Evolutionary conservation across 2,329 filamentous ascomycete genomes (phyloP).

Genomic region (Berkeleyomyces rouxiae): DNA sequence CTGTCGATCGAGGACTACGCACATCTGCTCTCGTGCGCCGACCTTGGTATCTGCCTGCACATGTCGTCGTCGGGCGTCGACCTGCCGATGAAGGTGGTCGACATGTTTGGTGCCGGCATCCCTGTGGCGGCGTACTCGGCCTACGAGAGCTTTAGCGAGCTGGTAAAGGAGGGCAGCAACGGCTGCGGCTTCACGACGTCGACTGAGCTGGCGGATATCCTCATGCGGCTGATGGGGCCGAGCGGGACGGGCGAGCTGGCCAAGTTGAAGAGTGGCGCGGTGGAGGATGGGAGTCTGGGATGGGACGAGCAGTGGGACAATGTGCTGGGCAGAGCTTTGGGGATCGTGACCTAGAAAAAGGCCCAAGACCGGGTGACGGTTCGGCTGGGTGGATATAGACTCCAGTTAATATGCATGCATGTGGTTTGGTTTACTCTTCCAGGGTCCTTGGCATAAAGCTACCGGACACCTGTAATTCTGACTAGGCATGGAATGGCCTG

Average conservation of each 20-base stretch:
- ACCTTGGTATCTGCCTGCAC: slow-evolving; percentile 81
- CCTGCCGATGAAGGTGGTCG: slow-evolving; percentile 96
- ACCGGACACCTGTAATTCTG: background rate
- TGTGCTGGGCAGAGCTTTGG: slow-evolving; percentile 58
- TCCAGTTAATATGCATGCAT: background rate
- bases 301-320: slow-evolving; percentile 93
- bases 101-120: slow-evolving; percentile 92
- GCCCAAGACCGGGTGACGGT: background rate
- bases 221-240: slow-evolving; percentile 47
- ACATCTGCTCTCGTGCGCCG: slow-evolving; percentile 62
- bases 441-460: background rate
- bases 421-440: background rate
- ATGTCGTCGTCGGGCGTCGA: slow-evolving; percentile 90
- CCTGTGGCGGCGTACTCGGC: slow-evolving; percentile 75
- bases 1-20: slow-evolving; percentile 75
- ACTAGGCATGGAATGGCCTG: background rate
- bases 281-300: slow-evolving; percentile 54
- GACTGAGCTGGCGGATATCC: slow-evolving; percentile 43
- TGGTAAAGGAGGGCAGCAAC: slow-evolving; percentile 78
- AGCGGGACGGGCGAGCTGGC: slow-evolving; percentile 36
- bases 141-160: slow-evolving; percentile 77
- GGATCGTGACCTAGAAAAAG: slow-evolving; percentile 20
- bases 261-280: slow-evolving; percentile 49
- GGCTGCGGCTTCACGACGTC: slow-evolving; percentile 68
- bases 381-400: background rate